Evolutionary conservation across 257 asterid species (phyloP).

Genomic region (Paraleonurus japonicus): DNA sequence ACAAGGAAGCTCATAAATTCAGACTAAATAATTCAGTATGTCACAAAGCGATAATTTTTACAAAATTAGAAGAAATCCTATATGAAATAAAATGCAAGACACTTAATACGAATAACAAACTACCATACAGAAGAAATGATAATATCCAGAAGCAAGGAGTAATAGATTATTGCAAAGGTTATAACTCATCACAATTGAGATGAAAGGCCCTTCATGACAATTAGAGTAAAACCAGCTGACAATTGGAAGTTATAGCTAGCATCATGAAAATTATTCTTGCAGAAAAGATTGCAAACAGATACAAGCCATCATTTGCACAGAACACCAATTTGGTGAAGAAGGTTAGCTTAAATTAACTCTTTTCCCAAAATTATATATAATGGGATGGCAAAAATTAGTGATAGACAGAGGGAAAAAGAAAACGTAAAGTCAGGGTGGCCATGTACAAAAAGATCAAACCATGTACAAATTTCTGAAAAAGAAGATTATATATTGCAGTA

Average conservation of each 20-base stretch:
- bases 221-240: constrained; percentile 8
- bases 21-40: constrained; percentile 14
- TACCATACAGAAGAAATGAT: too few relatives aligned
- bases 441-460: too few relatives aligned
- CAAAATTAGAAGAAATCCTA: constrained; percentile 16
- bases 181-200: neutral
- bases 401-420: neutral
- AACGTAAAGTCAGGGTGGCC: too few relatives aligned
- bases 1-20: neutral
- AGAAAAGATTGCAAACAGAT: constrained; percentile 8
- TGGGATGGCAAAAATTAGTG: neutral
- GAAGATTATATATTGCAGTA: too few relatives aligned
- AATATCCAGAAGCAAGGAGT: constrained; percentile 17
- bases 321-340: constrained; percentile 8
- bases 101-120: neutral
- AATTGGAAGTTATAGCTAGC: constrained; percentile 10
- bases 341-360: neutral
- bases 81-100: neutral
- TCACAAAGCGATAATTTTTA: neutral
- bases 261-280: constrained; percentile 16
- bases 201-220: neutral
- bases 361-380: neutral
- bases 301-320: neutral
- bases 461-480: too few relatives aligned
- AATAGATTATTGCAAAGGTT: neutral